Evolutionary conservation across 495 filamentous ascomycete species (phyloP).

Genomic region (Penicillium desertorum): DNA sequence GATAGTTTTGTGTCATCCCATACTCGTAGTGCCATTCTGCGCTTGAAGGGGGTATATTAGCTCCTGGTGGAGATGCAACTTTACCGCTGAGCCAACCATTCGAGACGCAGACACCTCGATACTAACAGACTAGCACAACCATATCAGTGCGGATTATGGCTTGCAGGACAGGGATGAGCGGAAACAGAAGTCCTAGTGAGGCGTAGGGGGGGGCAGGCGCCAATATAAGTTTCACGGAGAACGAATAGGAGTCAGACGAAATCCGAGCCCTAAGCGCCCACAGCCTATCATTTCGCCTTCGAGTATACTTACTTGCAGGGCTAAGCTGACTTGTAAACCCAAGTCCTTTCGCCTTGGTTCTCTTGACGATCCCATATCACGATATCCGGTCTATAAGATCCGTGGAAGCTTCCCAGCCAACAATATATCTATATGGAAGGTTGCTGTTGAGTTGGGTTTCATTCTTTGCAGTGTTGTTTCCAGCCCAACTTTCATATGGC

Average conservation of each 20-base stretch:
- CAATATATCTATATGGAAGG: neutral
- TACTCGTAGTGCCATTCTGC: neutral
- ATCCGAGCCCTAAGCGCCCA: constrained; percentile 3
- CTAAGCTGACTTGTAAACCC: neutral
- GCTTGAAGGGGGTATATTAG: neutral
- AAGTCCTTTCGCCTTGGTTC: neutral
- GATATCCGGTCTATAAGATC: constrained; percentile 4
- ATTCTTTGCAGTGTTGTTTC: constrained; percentile 1
- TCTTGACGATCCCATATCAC: neutral
- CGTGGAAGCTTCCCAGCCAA: constrained; percentile 8
- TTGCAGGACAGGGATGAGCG: neutral
- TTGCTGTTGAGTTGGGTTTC: constrained; percentile 7
- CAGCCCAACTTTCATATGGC: constrained; percentile 3
- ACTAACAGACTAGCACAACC: neutral
- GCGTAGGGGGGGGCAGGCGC: constrained; percentile 2
- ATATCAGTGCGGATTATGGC: neutral
- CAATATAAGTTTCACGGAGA: constrained; percentile 8
- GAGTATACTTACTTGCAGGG: neutral
- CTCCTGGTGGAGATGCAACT: neutral
- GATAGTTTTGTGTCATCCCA: neutral
- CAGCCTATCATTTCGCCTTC: constrained; percentile 6
- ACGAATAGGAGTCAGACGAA: neutral
- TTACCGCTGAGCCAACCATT: constrained; percentile 6
- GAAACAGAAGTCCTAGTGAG: neutral
- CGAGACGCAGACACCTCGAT: neutral